Evolutionary conservation across 1,284 basidiomycete species (phyloP), one percentile per base, ranked within the genome.

Genomic region (Leccinum olivaceoglutinosum): DNA sequence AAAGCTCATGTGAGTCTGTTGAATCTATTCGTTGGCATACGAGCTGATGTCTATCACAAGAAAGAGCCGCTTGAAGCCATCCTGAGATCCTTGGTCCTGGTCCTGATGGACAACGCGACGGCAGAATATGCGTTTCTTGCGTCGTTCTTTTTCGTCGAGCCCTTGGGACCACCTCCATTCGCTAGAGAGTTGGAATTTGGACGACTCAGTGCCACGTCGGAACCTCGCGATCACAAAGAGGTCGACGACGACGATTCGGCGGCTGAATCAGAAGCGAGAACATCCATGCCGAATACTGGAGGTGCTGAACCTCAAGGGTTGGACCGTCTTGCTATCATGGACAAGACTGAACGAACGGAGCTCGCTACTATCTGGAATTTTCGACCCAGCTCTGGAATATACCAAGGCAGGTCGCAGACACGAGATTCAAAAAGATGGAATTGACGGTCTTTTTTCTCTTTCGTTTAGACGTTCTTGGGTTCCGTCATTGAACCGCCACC

Each of bases 101-200:
- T 96, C 56, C 85, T 98, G 63, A 88, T 96, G 83, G 94, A 97
- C 78, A 98, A 98, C 71, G 89, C 91, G 1, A 90, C 90, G 1
- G 86, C 93, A 46, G 95, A 98, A 76, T 96, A 95, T 74, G 83
- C 87, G 1, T 98, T 98, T 70, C 77, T 96, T 55, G 85, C 87
- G 4, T 78, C 85, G 0, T 98, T 98, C 79, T 98, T 97, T 76
- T 78, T 81, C 11, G 69, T 74, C 0, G 81, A 79, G 67, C 72
- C 76, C 4, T 74, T 70, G 34, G 65, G 46, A 18, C 59, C 68
- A 44, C 69, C 62, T 60, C 68, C 61, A 61, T 73, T 76, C 14
- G 72, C 75, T 25, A 69, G 72, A 51, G 81, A 81, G 49, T 67
- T 73, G 8, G 78, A 76, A 55, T 68, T 63, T 16, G 63, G 67